A percentile compares a stretch with the other conserved stretches of the same genome.
Conservation (phyloP, 495 filamentous ascomycete species). For the Penicillium angulare region DNA sequence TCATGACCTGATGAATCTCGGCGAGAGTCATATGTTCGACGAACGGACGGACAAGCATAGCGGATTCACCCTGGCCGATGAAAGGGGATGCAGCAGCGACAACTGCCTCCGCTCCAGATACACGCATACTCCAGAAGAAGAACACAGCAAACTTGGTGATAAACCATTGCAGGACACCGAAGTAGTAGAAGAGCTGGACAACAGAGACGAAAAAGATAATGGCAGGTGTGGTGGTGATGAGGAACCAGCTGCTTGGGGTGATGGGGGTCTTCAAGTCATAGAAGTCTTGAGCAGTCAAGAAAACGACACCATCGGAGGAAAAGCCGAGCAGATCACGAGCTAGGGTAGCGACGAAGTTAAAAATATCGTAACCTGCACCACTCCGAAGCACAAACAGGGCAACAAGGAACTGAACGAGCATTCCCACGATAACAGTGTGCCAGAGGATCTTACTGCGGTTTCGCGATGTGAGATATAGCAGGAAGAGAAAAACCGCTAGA, state of each 20-base stretch:
- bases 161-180: constrained; percentile 80
- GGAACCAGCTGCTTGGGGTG: constrained; percentile 56
- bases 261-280: constrained; percentile 7
- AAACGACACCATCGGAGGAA: constrained; percentile 63
- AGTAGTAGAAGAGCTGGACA: constrained; percentile 78
- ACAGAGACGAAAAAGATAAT: constrained; percentile 93
- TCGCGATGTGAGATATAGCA: constrained; percentile 67
- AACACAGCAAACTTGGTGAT: constrained; percentile 80
- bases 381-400: constrained; percentile 85
- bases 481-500: constrained; percentile 65
- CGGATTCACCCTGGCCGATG: constrained; percentile 90
- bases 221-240: constrained; percentile 69
- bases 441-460: constrained; percentile 57
- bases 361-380: constrained; percentile 76
- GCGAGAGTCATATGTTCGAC: constrained; percentile 77
- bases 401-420: constrained; percentile 83
- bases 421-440: constrained; percentile 85
- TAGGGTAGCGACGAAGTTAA: constrained; percentile 75
- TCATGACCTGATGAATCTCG: constrained; percentile 90
- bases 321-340: constrained; percentile 70
- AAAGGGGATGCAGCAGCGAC: constrained; percentile 93
- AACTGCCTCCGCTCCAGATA: constrained; percentile 92
- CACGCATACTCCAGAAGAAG: constrained; percentile 85
- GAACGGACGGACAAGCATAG: constrained; percentile 87
- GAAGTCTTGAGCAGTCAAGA: constrained; percentile 60